phyloP scores from a whole-genome alignment of 495 filamentous ascomycete species.

The Podospora bellae-mahoneyi region DNA sequence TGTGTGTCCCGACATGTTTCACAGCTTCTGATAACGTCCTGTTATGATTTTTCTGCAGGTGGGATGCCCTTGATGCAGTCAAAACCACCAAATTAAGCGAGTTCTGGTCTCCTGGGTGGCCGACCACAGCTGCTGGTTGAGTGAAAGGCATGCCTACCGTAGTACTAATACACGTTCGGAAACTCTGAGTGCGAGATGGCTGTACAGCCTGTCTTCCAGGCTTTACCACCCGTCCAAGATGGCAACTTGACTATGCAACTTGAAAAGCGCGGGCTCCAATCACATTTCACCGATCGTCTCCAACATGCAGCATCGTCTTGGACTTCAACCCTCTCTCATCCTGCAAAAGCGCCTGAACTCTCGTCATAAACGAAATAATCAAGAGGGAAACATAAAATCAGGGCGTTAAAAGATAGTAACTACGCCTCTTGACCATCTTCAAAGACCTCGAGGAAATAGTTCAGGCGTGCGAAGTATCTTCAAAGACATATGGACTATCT shows the following conservation, averaged over 20 bases:
- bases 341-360: background rate
- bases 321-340: background rate
- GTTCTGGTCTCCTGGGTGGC: background rate
- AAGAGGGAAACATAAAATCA: too few species aligned
- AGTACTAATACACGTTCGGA: background rate
- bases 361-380: too few species aligned
- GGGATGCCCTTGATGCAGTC: background rate
- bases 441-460: too few species aligned
- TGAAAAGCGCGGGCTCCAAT: conserved; percentile 13
- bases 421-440: background rate
- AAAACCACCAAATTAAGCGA: background rate
- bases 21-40: background rate
- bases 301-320: background rate
- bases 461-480: too few species aligned
- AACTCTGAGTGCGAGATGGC: background rate
- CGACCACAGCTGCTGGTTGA: background rate
- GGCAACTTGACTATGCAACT: background rate
- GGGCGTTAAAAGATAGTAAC: background rate
- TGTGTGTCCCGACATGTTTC: background rate
- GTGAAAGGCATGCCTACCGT: background rate
- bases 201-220: background rate
- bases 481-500: too few species aligned
- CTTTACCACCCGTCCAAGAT: background rate
- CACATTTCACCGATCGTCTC: background rate
- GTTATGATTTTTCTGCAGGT: background rate